Base-by-base conservation (phyloP, 2,329 filamentous ascomycete species). In the Venturia aucupariae region DNA sequence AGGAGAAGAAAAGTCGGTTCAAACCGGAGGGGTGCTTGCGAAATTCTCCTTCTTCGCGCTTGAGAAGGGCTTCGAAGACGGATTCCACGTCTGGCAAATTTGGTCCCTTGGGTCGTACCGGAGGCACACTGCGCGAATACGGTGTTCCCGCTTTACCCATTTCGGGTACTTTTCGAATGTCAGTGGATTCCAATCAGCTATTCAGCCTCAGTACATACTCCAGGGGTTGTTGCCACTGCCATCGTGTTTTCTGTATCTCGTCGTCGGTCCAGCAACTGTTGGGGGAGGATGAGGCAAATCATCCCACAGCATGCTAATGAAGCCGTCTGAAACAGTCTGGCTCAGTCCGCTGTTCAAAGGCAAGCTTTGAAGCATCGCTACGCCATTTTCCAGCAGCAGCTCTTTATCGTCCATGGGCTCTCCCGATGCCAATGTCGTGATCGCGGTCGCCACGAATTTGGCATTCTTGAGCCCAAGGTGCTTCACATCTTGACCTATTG, bases 251-350 rank as follows among this genome's bases (percentile, higher is more conserved):
- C 78, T 71, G 68, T 80, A 80, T 66, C 75, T 74, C 15, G 76
- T 69, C 8, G 75, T 73, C 5, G 80, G 80, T 15, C 80, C 80
- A 48, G 79, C 77, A 15, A 77, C 68, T 24, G 79, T 79, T 2
- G 76, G 74, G 5, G 79, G 72, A 15, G 81, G 81, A 68, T 83
- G 81, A 39, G 80, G 81, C 17, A 84, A 72, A 68, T 82, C 80
- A 66, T 79, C 70, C 75, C 78, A 84, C 4, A 84, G 75, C 80
- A 82, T 81, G 6, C 72, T 73, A 65, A 83, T 82, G 71, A 83
- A 83, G 27, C 75, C 76, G 70, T 80, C 76, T 4, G 80, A 80
- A 7, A 81, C 73, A n/a, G 74, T 77, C 51, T 75, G 69, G 61
- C 77, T 76, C n/a, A 82, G 72, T 15, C 79, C 76, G 67, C 80